Evolutionary conservation across 208 protist species (phyloP), one percentile per base, ranked within the genome.

Genomic region (Trypanosoma mega): DNA sequence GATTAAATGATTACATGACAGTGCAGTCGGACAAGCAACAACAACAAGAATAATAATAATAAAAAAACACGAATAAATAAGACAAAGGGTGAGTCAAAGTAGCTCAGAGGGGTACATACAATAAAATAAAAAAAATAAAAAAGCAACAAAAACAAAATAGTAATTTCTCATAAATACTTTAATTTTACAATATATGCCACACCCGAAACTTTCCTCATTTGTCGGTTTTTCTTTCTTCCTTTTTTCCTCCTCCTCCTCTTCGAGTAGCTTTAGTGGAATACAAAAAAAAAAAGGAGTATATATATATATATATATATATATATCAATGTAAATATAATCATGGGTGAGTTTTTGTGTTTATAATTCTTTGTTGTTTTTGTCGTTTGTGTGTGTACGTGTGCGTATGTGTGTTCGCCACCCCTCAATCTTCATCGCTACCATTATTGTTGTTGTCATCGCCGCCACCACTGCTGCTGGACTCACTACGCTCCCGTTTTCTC

Each of bases 181-280:
- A 26, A 48, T 33, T 18, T n/a, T 52, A 49, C 23, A 61, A 30
- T 49, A 29, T 7, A 8, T 37, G 16, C 31, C 16, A 48, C 6
- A 59, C 23, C 21, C 27, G 14, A 23, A 29, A 23, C 20, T 44
- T 47, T 43, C 9, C 8, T 46, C n/a, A 14, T 20, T 39, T 39
- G 9, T 56, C 1, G 0, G 16, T 24, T 26, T 23, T 0, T 9
- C 12, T 20, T 7, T 18, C 18, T 26, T 18, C 8, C 14, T 9
- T 12, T 39, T 27, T 29, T 39, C 44, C 56, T n/a, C 29, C 18
- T 12, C 16, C 12, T 55, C 21, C 26, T 23, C n/a, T 36, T 48
- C 37, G 26, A 11, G 26, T 34, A 9, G 12, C 44, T 20, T 29
- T 24, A 24, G 55, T 61, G 65, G 21, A 14, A 39, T 11, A 63